A percentile compares a stretch with the other conserved stretches of the same genome.
Evolutionary conservation across 345 rosid species (phyloP).

Genomic region (Iberis pinnata): DNA sequence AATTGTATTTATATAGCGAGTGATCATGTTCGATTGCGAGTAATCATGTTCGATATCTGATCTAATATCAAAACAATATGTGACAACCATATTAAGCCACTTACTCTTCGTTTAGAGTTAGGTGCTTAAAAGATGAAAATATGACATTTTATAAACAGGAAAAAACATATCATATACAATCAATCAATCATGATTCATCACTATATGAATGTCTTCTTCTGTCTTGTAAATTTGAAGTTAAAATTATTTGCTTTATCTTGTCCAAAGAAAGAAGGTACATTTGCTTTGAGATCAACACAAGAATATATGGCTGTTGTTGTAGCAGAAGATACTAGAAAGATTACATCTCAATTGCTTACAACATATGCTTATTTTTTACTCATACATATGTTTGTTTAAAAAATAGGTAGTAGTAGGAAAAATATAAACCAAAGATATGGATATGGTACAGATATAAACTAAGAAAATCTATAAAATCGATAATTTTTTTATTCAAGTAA

Average conservation of each 20-base stretch:
- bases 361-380: constrained; percentile 15
- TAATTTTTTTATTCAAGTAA: too few species aligned
- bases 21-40: too few species aligned
- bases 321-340: not conserved
- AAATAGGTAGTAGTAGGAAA: too few species aligned
- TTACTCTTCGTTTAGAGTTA: too few species aligned
- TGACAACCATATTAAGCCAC: too few species aligned
- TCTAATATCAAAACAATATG: too few species aligned
- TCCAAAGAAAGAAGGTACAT: constrained; percentile 8
- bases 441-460: too few species aligned
- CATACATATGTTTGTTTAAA: too few species aligned
- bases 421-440: too few species aligned
- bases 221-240: constrained; percentile 16
- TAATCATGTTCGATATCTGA: too few species aligned
- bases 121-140: not conserved
- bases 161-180: constrained; percentile 10
- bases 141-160: not conserved
- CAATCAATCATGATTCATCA: constrained; percentile 9
- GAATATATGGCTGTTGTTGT: constrained; percentile 22
- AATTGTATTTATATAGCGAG: too few species aligned
- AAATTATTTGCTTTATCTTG: constrained; percentile 6
- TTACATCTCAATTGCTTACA: constrained; percentile 7
- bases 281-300: constrained; percentile 11
- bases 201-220: constrained; percentile 22
- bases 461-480: too few species aligned